These are phyloP conservation scores for Aspergillus fumigatus DNA, from an alignment of 2,329 filamentous ascomycete genomes.

Conservation along the genomic window DNA sequence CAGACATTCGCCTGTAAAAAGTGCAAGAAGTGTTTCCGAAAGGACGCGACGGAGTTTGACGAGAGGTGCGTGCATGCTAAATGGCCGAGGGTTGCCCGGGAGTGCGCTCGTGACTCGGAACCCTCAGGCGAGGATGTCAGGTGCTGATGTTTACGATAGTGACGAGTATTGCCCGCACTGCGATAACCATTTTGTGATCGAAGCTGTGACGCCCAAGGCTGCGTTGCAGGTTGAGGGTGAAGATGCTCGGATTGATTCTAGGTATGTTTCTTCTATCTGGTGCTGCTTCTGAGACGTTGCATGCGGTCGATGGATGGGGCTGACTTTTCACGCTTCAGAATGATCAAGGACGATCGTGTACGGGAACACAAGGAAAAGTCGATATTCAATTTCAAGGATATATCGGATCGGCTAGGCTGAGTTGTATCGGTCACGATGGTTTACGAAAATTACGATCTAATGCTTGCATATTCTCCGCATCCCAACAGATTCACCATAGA, in stretches of 20 bases:
- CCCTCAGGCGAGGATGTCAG: not conserved
- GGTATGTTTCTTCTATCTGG: slow-evolving; percentile 36
- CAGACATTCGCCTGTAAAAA: slow-evolving; percentile 90
- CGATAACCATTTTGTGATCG: slow-evolving; percentile 96
- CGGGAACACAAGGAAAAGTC: slow-evolving; percentile 56
- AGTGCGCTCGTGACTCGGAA: not conserved
- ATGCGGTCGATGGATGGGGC: not conserved
- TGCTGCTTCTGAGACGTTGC: not conserved
- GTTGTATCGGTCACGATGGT: slow-evolving; percentile 1
- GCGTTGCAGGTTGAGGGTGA: slow-evolving; percentile 85
- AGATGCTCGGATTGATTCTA: slow-evolving; percentile 76
- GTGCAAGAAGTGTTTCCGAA: slow-evolving; percentile 97
- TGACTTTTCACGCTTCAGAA: slow-evolving; percentile 43
- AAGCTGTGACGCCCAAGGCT: slow-evolving; percentile 78
- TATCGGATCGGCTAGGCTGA: slow-evolving; percentile 72
- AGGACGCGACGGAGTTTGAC: slow-evolving; percentile 86
- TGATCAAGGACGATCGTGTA: slow-evolving; percentile 87
- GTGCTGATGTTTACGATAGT: slow-evolving; percentile 35
- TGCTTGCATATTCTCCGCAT: slow-evolving; percentile 9
- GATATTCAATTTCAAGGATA: slow-evolving; percentile 72
- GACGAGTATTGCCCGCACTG: slow-evolving; percentile 99
- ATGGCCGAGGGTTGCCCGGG: not conserved
- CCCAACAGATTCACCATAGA: not conserved
- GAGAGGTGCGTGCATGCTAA: slow-evolving; percentile 52
- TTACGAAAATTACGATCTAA: slow-evolving; percentile 32